Base-by-base conservation (phyloP, 305 asterid species). In the Plantago coronopus region DNA sequence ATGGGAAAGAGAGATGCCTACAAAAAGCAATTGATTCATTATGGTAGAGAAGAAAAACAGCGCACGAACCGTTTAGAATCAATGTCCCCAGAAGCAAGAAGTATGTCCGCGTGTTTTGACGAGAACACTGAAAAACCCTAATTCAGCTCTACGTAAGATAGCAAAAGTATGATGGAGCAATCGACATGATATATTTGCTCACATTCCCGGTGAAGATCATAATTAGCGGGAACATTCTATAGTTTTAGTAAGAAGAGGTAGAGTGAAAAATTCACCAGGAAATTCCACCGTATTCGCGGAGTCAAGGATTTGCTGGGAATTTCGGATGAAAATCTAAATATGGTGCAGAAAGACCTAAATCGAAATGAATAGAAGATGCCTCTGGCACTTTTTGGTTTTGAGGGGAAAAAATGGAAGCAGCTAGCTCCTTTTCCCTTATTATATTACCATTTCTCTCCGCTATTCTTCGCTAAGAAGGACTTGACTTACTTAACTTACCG, bases 271-370 rank as follows among this genome's bases (percentile, higher is more conserved):
- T 16, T 19, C 20, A 31, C 31, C 31, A 50, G 57, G 57, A 50
- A 50, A 18, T 50, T 15, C 56, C 56, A 20, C 20, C n/a, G 56
- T 50, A 50, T 50, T 18, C 31, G 56, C 19, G 27, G 56, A 17
- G 56, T 50, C 27, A 18, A 31, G 5, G 56, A 50, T 50, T 18
- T 50, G 56, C 2, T 50, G 56, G 56, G 56, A 9, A 50, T 50
- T 50, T 15, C 29, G 13, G 56, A 50, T 18, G 51, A 17, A 17
- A 11, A 17, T 46, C 31, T 4, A 27, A 27, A 7, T 27, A 27
- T 27, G 31, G 31, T 7, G 6, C 31, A 27, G 31, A 27, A 1
- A 27, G 6, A 7, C 31, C 31, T 3, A 27, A 27, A 7, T 27
- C 31, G 31, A 27, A n/a, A n/a, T n/a, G n/a, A n/a, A n/a, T n/a